A percentile compares a stretch with the other conserved stretches of the same genome.
Evolutionary conservation across 2,329 filamentous ascomycete species (phyloP).

Genomic region (Penicillium capsulatum): DNA sequence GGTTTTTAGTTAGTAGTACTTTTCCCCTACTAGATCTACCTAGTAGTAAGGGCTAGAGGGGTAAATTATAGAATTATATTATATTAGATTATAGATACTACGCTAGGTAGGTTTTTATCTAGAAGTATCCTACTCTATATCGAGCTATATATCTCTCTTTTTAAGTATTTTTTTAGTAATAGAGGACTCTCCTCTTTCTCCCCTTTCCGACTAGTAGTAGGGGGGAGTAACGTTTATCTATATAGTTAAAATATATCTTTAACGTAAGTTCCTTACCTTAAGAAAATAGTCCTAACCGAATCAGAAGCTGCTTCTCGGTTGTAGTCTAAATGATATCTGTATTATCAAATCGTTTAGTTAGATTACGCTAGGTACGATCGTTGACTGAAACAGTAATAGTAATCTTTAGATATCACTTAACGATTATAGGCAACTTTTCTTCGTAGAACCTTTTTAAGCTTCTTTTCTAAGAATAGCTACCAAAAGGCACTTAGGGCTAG

Average conservation of each 20-base stretch:
- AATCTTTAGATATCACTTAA: conserved; percentile 7
- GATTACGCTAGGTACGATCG: conserved; percentile 26
- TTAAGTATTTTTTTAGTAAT: conserved; percentile 4
- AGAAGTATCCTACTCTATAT: conserved; percentile 2
- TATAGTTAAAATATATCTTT: conserved; percentile 30
- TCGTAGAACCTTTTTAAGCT: conserved; percentile 11
- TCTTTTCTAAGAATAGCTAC: conserved; percentile 10
- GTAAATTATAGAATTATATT: conserved; percentile 3
- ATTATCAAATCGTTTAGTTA: conserved; percentile 27
- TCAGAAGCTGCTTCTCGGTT: conserved; percentile 28
- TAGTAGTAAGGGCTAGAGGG: not conserved
- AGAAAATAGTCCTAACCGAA: conserved; percentile 24
- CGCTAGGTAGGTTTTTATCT: conserved; percentile 1
- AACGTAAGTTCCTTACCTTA: conserved; percentile 29
- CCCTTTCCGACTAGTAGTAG: conserved; percentile 2
- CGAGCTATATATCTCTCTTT: conserved; percentile 6
- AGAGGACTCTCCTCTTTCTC: conserved; percentile 6
- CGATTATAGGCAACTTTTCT: conserved; percentile 3
- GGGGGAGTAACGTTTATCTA: conserved; percentile 4
- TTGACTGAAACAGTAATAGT: conserved; percentile 23
- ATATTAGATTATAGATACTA: conserved; percentile 7
- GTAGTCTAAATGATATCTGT: conserved; percentile 28
- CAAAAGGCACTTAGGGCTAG: conserved; percentile 13
- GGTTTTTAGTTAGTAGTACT: not conserved
- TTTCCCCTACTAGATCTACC: not conserved